Evolutionary conservation across 257 asterid species (phyloP), one percentile per base, ranked within the genome.

Genomic region (Plectranthus barbatus): DNA sequence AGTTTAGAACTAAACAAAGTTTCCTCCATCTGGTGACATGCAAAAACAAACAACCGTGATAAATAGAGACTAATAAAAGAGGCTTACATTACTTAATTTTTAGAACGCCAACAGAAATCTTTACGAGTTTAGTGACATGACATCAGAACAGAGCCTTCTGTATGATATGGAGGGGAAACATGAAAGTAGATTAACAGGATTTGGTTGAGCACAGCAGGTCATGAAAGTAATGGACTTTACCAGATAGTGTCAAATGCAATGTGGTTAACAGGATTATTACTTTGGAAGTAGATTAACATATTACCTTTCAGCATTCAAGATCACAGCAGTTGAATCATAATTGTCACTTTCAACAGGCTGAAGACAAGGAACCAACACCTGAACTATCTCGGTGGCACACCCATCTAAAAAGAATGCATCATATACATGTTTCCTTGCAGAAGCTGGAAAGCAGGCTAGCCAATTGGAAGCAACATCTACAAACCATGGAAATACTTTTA

Each of bases 381-480:
- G 84, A 73, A 89, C 77, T 53, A 83, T 74, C 85, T 85, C 91
- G 56, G 79, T 24, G 40, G 83, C 78, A 71, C 64, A 69, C 45
- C 95, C 97, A 56, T 80, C 77, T 71, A 81, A 59, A 53, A 89
- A 92, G 80, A 89, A 89, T 50, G 80, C 82, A 79, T 93, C 96
- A 74, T 83, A 93, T 41, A 81, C 80, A 55, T 65, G 81, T 74
- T 87, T 84, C 76, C 90, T 85, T 1, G 87, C 90, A 58, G 95
- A 83, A 61, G 86, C 84, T 15, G 99, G 94, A 79, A 93, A 81
- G 72, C 94, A 89, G 54, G 95, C 74, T 26, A 92, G 86, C 97
- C 99, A 89, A 77, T 77, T 74, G 62, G 81, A 76, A 73, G 96
- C 83, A 77, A 92, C 81, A 83, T 86, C 97, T 92, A 57, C 70